Evolutionary conservation across 1,139 yeast genomes (phyloP), one percentile per base, ranked within the genome.

Genomic region (Suhomyces wounanorum): DNA sequence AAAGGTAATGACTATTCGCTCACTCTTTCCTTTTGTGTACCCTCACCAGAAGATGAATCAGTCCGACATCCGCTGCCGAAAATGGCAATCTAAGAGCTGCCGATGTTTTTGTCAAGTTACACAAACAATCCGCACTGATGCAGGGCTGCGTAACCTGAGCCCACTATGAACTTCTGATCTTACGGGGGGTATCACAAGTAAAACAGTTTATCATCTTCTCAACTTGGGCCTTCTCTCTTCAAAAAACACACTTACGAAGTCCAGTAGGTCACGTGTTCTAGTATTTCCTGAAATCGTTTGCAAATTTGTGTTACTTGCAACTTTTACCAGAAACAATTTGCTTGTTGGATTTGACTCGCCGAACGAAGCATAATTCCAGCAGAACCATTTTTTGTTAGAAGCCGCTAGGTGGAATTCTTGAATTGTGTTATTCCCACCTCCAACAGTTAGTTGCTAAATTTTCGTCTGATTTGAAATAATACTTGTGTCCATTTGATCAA

Each of bases 61-160:
- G 35, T 16, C 17, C 14, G 23, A 25, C 44, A 17, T 40, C 6
- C 35, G 25, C 38, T 45, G 17, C 48, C 44, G 21, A 9, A 36
- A 40, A 8, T 30, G 44, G 44, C 31, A 40, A 40, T 40, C 48
- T 9, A 21, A 25, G 16, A 11, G 18, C 43, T 8, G 17, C 37
- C 47, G 42, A 44, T 36, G 25, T 30, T 23, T n/a, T 10, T 41
- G 21, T 33, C 18, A 16, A 26, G 33, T 28, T 33, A 21, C 40
- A n/a, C 18, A 35, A 25, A 33, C 16, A 26, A 9, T 13, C 13
- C 14, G 17, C 37, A 14, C 41, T 11, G 23, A 21, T 5, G 35
- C 44, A 16, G 41, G 40, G 47, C 43, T 23, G 11, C 48, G 43
- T 30, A 45, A 45, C 44, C 44, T 35, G 28, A 40, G 38, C 42